Percentiles rank a stretch among this genome's conserved stretches.
phyloP scores from a whole-genome alignment of 208 protist genomes.

The Jaenimonas drosophilae region DNA sequence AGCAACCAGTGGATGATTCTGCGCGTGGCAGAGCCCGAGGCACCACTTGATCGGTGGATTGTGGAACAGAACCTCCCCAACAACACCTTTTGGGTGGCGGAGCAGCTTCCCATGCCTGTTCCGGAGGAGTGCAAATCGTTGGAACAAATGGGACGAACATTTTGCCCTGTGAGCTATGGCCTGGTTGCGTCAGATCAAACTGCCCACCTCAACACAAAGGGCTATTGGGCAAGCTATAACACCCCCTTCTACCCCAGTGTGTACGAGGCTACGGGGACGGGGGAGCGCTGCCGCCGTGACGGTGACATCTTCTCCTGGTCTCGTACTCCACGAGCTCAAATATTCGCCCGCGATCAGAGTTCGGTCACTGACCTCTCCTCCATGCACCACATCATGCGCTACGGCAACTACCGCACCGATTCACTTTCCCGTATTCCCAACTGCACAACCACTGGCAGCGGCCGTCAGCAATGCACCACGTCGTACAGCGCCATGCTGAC shows the following conservation, averaged over 20 bases:
- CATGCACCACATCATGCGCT: constrained; percentile 48
- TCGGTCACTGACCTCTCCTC: constrained; percentile 19
- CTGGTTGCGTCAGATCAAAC: constrained; percentile 43
- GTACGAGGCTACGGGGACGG: constrained; percentile 57
- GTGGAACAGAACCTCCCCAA: too few relatives aligned
- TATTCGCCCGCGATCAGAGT: constrained; percentile 36
- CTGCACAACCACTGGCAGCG: constrained; percentile 15
- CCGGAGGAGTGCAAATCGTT: too few relatives aligned
- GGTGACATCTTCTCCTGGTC: constrained; percentile 43
- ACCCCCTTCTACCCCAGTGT: constrained; percentile 60
- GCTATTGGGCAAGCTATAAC: constrained; percentile 82
- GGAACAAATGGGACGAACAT: too few relatives aligned
- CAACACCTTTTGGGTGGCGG: too few relatives aligned
- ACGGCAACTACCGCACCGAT: constrained; percentile 67
- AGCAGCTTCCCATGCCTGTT: too few relatives aligned
- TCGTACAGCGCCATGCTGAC: constrained; percentile 19
- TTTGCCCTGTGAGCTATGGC: too few relatives aligned
- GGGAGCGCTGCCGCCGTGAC: constrained; percentile 1
- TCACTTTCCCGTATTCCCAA: constrained; percentile 33
- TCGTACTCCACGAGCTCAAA: constrained; percentile 31
- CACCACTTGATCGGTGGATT: too few relatives aligned
- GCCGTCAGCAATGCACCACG: constrained; percentile 11
- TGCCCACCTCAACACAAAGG: constrained; percentile 8
- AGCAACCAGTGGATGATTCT: constrained; percentile 92
- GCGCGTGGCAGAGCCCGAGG: too few relatives aligned